These are phyloP conservation scores for Annulohypoxylon nitens DNA, from an alignment of 495 filamentous ascomycete genomes.

Conservation along the genomic window DNA sequence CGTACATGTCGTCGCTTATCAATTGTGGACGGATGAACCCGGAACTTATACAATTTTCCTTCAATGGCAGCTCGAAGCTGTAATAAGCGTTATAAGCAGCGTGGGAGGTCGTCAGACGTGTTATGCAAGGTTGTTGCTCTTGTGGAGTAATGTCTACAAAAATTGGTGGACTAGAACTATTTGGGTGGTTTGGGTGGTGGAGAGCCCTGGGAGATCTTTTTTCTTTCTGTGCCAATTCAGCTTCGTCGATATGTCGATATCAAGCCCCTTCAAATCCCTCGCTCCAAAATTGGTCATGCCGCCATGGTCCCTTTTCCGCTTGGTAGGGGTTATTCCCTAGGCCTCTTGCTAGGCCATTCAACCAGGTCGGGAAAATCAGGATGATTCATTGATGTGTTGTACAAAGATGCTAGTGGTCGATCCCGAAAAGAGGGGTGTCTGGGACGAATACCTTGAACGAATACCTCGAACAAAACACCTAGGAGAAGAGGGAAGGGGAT, in stretches of 20 bases:
- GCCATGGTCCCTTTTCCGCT: slow-evolving; percentile 40
- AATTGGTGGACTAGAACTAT: slow-evolving; percentile 15
- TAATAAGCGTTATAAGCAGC: slow-evolving; percentile 36
- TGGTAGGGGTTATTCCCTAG: slow-evolving; percentile 27
- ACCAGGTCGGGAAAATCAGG: slow-evolving; percentile 49
- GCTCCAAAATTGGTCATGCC: slow-evolving; percentile 24
- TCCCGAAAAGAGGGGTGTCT: slow-evolving; percentile 47
- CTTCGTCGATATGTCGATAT: slow-evolving; percentile 14
- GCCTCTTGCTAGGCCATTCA: slow-evolving; percentile 28
- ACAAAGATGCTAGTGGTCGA: slow-evolving; percentile 44
- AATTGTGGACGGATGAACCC: slow-evolving; percentile 28
- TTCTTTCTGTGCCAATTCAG: slow-evolving; percentile 31
- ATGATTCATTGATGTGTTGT: slow-evolving; percentile 50
- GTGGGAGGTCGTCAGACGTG: slow-evolving; percentile 34
- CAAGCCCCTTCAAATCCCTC: slow-evolving; percentile 18
- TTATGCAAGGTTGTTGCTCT: slow-evolving; percentile 36
- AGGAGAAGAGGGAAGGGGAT: slow-evolving; percentile 19
- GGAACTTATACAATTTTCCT: slow-evolving; percentile 23
- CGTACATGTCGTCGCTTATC: slow-evolving; percentile 12
- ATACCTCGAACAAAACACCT: neutral
- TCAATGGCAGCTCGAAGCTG: slow-evolving; percentile 36
- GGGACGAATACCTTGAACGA: slow-evolving; percentile 26
- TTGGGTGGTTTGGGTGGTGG: slow-evolving; percentile 20
- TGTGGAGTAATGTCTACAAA: slow-evolving; percentile 28
- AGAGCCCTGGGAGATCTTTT: slow-evolving; percentile 17